phyloP scores from a whole-genome alignment of 176 grass and related monocot species.

The Eragrostis curvula region DNA sequence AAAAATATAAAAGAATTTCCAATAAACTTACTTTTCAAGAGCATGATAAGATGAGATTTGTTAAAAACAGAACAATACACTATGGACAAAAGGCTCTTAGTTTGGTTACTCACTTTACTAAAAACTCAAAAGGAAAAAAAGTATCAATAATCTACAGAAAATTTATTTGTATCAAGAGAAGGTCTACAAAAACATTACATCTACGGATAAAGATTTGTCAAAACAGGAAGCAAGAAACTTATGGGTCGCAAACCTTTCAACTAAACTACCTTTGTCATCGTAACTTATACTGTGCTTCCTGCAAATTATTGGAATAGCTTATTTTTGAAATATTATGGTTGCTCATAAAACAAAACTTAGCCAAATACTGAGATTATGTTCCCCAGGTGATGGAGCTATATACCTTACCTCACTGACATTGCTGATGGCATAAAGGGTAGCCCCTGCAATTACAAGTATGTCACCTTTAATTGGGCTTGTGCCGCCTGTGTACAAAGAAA shows the following conservation, averaged over 20 bases:
- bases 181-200: not conserved
- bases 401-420: constrained; percentile 74
- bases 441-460: constrained; percentile 55
- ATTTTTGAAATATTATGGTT: not conserved
- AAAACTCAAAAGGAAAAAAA: not conserved
- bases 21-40: not conserved
- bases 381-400: not conserved
- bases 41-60: not conserved
- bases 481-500: constrained; percentile 40
- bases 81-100: no score
- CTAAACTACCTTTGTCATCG: not conserved
- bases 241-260: not conserved
- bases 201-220: not conserved
- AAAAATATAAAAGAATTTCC: constrained; percentile 10
- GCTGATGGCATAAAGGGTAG: constrained; percentile 73
- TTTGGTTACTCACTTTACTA: not conserved
- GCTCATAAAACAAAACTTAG: not conserved
- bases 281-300: not conserved
- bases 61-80: not conserved
- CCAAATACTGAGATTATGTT: not conserved
- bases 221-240: not conserved
- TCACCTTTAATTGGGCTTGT: constrained; percentile 68
- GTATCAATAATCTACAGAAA: not conserved
- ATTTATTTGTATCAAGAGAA: not conserved
- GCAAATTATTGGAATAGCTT: not conserved